Conservation (phyloP, 2,329 filamentous ascomycete species). For the Curvularia spicifera region DNA sequence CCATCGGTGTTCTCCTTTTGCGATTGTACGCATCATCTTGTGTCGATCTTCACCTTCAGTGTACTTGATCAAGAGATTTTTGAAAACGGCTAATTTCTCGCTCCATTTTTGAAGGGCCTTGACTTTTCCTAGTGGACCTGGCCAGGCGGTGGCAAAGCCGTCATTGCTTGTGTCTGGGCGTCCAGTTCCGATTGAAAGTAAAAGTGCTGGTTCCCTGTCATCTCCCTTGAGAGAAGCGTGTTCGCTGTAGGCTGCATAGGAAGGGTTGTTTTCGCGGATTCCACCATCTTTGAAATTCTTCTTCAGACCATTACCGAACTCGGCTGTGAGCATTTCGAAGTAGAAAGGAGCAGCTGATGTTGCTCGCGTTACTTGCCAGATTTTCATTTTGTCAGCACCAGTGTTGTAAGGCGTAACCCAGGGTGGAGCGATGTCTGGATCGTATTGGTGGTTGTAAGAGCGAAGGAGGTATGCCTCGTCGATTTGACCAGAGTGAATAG, state of each 20-base stretch:
- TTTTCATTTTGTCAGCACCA: conserved; percentile 54
- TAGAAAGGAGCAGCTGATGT: conserved; percentile 62
- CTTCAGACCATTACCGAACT: conserved; percentile 43
- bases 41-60: conserved; percentile 59
- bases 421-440: conserved; percentile 48
- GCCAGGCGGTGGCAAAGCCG: conserved; percentile 56
- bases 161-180: conserved; percentile 54
- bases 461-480: conserved; percentile 58
- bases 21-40: conserved; percentile 55
- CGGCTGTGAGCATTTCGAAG: conserved; percentile 57
- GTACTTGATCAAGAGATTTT: conserved; percentile 59
- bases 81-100: conserved; percentile 58
- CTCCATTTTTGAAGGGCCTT: conserved; percentile 53
- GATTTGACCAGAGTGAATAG: conserved; percentile 56
- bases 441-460: conserved; percentile 57
- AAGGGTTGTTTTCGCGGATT: conserved; percentile 59
- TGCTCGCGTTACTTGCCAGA: conserved; percentile 61
- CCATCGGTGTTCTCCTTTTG: conserved; percentile 57
- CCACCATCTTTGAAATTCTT: conserved; percentile 58
- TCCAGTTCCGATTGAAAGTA: conserved; percentile 57
- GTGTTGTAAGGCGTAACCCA: conserved; percentile 59
- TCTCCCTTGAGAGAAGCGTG: conserved; percentile 56
- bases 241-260: conserved; percentile 56
- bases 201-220: conserved; percentile 51
- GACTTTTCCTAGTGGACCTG: conserved; percentile 53